These are phyloP conservation scores for Talaromyces ruber DNA, from an alignment of 495 filamentous ascomycete species.

Conservation along the genomic window DNA sequence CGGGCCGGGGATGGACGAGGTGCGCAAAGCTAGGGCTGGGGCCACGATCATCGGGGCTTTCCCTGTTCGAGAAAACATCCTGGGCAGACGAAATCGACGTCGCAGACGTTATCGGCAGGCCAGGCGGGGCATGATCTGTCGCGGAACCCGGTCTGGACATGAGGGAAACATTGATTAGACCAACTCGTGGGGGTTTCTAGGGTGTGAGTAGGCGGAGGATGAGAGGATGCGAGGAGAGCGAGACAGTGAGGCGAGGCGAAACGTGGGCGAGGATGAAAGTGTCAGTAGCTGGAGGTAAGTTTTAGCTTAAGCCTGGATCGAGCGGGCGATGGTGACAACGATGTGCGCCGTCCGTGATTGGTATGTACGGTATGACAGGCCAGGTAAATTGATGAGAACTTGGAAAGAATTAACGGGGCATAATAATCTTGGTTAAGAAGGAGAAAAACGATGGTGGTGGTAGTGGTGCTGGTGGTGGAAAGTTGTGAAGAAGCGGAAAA, in stretches of 20 bases:
- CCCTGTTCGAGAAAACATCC: slow-evolving; percentile 34
- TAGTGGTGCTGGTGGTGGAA: slow-evolving; percentile 1
- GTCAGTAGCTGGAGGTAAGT: not conserved
- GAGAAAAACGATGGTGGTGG: slow-evolving; percentile 4
- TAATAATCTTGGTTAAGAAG: not conserved
- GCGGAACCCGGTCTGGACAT: slow-evolving; percentile 47
- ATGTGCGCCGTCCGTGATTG: slow-evolving; percentile 4
- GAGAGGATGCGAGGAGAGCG: slow-evolving; percentile 16
- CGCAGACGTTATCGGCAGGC: slow-evolving; percentile 43
- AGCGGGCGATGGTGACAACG: slow-evolving; percentile 7
- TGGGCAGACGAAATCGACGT: slow-evolving; percentile 24
- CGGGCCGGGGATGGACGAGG: slow-evolving; percentile 32
- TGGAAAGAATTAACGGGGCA: slow-evolving; percentile 2
- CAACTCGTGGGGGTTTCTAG: slow-evolving; percentile 5
- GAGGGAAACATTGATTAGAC: slow-evolving; percentile 45
- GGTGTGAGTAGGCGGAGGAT: slow-evolving; percentile 11
- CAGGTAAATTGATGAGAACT: not conserved
- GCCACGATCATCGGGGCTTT: slow-evolving; percentile 8
- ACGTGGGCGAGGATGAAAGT: slow-evolving; percentile 1
- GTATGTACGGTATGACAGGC: not conserved
- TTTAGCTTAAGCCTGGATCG: not conserved
- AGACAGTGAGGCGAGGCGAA: slow-evolving; percentile 9
- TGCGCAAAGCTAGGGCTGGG: slow-evolving; percentile 24
- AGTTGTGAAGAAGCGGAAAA: slow-evolving; percentile 10
- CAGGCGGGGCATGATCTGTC: slow-evolving; percentile 38